A percentile compares a stretch with the other conserved stretches of the same genome.
Conservation (phyloP, 1,139 yeast genomes). For the Magnusiomyces ingens region DNA sequence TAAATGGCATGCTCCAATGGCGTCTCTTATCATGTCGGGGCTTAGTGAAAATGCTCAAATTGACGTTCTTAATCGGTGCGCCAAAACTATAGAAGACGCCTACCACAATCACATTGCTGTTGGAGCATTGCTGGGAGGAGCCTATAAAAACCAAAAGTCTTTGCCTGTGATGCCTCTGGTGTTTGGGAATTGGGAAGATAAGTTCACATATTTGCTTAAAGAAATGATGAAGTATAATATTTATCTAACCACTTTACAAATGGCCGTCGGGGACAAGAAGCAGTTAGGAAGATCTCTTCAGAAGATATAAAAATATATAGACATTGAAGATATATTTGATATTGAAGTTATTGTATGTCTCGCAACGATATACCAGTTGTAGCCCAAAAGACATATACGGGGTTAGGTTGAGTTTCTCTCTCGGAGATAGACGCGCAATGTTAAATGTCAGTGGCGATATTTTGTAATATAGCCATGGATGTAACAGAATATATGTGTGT, state of each 20-base stretch:
- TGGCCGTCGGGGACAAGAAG: conserved; percentile 24
- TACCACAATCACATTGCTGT: conserved; percentile 26
- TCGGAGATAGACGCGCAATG: too few relatives aligned
- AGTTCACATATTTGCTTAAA: conserved; percentile 27
- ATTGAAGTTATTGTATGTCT: too few relatives aligned
- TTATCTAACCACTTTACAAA: conserved; percentile 25
- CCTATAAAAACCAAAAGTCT: conserved; percentile 24
- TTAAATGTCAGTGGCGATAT: too few relatives aligned
- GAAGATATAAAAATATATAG: not conserved
- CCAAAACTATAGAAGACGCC: conserved; percentile 21
- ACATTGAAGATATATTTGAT: not conserved
- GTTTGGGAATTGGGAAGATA: conserved; percentile 31
- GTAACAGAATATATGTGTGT: too few relatives aligned
- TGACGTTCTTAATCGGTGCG: conserved; percentile 22
- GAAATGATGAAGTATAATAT: conserved; percentile 31
- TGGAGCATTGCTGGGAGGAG: conserved; percentile 13
- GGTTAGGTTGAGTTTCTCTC: too few relatives aligned
- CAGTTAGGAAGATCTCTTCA: not conserved
- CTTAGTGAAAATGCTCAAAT: conserved; percentile 28
- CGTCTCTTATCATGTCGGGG: conserved; percentile 24
- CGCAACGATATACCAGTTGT: too few relatives aligned
- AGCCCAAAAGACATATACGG: too few relatives aligned
- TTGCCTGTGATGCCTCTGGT: conserved; percentile 26
- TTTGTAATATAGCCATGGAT: too few relatives aligned
- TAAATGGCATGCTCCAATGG: conserved; percentile 31